Percentiles rank a stretch among this genome's conserved stretches.
Conservation (phyloP, 148 eudicot species). For the Fagopyrum esculentum region DNA sequence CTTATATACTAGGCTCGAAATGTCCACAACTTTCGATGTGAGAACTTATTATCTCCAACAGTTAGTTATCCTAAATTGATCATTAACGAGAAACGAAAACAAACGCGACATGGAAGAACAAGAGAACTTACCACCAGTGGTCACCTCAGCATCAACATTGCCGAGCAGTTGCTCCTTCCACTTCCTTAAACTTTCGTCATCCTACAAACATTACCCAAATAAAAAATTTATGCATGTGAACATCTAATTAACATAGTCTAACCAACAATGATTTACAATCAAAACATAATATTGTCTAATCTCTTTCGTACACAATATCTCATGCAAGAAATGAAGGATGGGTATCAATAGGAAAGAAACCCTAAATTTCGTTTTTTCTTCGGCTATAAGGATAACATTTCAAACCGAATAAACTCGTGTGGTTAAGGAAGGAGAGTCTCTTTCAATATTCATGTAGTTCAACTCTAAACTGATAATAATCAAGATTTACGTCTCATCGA, state of each 20-base stretch:
- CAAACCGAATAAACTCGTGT: no score
- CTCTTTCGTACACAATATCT: neutral
- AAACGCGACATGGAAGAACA: neutral
- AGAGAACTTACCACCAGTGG: slow-evolving; percentile 28
- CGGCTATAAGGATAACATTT: no score
- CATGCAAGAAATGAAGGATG: neutral
- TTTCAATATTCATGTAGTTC: no score
- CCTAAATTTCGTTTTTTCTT: no score
- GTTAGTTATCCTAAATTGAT: neutral
- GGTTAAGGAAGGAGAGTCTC: no score
- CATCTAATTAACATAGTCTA: neutral
- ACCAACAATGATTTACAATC: neutral
- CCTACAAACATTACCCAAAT: slow-evolving; percentile 26
- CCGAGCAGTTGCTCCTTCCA: slow-evolving; percentile 81
- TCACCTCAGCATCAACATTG: slow-evolving; percentile 42
- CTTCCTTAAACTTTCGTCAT: slow-evolving; percentile 77
- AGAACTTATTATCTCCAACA: no score
- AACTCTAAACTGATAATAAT: no score
- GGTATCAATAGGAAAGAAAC: neutral
- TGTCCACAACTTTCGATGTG: no score
- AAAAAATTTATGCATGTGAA: neutral
- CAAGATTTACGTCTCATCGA: no score
- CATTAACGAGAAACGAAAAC: slow-evolving; percentile 7
- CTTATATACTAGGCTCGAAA: no score
- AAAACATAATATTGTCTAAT: neutral